A percentile compares a stretch with the other conserved stretches of the same genome.
Conservation (phyloP, 179 eudicot genomes). For the Nepenthes alata region DNA sequence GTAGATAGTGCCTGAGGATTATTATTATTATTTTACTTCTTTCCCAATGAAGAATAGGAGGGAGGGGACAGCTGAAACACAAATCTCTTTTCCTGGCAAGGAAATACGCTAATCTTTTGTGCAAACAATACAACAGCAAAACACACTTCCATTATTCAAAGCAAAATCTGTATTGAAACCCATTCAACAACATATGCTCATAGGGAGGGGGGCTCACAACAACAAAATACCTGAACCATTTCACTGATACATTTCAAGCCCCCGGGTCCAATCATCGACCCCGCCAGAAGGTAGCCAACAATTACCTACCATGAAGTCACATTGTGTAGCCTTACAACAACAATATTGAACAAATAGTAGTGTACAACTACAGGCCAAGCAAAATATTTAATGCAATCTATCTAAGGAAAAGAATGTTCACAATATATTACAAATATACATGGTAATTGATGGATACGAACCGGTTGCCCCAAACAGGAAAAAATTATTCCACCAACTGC, state of each 20-base stretch:
- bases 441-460: constrained; percentile 18
- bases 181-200: too few relatives aligned
- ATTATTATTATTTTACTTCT: too few relatives aligned
- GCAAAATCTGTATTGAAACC: too few relatives aligned
- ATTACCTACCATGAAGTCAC: constrained; percentile 49
- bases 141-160: too few relatives aligned
- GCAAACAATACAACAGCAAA: too few relatives aligned
- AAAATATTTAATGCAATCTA: background rate
- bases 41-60: too few relatives aligned
- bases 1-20: too few relatives aligned
- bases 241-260: constrained; percentile 84
- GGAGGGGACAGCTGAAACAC: too few relatives aligned
- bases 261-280: constrained; percentile 93
- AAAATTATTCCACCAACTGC: constrained; percentile 90
- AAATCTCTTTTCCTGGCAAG: too few relatives aligned
- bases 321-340: background rate
- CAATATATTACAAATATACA: background rate
- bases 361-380: background rate
- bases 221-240: constrained; percentile 80
- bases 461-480: constrained; percentile 98
- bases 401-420: background rate
- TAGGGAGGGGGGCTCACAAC: background rate
- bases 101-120: too few relatives aligned
- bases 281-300: constrained; percentile 98
- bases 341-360: background rate